Base-by-base conservation (phyloP, 306 rosid genomes). In the Pyrus pyrifolia region DNA sequence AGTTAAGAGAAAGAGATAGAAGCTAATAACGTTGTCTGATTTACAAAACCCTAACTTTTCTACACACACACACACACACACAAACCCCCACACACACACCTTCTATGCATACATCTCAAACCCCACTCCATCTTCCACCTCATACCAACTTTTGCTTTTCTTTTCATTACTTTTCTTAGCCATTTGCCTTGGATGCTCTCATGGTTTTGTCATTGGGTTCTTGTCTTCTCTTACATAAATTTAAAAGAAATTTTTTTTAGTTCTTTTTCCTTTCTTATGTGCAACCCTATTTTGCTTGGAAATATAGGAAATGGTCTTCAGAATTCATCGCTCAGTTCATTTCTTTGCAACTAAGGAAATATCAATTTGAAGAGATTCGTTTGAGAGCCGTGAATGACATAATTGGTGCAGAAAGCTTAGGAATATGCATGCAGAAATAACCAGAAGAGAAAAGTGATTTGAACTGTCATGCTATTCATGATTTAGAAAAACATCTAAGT, bases 121-220 rank as follows among this genome's bases (percentile, higher is more conserved):
- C 76, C 71, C 74, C 74, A 79, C 75, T 81, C 76, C 84, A 71
- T 81, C 83, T 76, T 82, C 82, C 80, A 77, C 85, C 83, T 70
- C 85, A 80, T 59, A 38, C 53, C 57, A 46, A 23, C 82, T 83
- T 83, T 81, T 84, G 72, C 86, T 74, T 86, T 83, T 81, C 44
- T 80, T 83, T 77, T 79, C 46, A 6, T 80, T 83, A 38, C 84
- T 87, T 87, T 86, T 83, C 79, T 67, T 75, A 49, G 73, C 86
- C 73, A 81, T 71, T 83, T 84, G 77, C 91, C 78, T 85, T 82
- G 87, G 93, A 87, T 87, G 80, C 96, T 80, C 84, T 49, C 80
- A 65, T 70, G 85, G 77, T 61, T 76, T 79, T 61, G 33, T 42
- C 73, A 22, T 59, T 87, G 35, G 15, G 67, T 12, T 69, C 42